phyloP scores from a whole-genome alignment of 129 eudicot species.

The Sambucus nigra region DNA sequence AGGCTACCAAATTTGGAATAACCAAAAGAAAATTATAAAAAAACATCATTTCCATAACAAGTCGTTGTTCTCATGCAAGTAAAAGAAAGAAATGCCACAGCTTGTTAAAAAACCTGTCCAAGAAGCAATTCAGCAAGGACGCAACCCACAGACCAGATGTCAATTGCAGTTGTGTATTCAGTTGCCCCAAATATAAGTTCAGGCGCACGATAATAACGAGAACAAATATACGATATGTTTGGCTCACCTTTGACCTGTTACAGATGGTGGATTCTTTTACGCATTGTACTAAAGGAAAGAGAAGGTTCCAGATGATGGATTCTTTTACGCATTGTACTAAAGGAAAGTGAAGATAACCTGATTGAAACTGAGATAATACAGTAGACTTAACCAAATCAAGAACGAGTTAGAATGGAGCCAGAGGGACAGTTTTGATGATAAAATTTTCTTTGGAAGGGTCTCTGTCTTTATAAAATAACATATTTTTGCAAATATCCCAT shows the following conservation, averaged over 20 bases:
- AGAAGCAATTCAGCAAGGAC: constrained; percentile 71
- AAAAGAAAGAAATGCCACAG: constrained; percentile 3
- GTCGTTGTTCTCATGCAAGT: not conserved
- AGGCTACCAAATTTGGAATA: constrained; percentile 32
- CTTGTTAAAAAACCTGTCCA: constrained; percentile 44
- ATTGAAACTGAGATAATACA: no score
- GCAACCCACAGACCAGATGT: constrained; percentile 72
- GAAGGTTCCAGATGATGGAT: constrained; percentile 6
- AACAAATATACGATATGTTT: constrained; percentile 60
- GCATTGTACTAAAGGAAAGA: not conserved
- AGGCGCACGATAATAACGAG: constrained; percentile 65
- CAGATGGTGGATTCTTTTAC: not conserved
- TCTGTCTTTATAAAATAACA: no score
- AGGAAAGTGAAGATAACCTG: not conserved
- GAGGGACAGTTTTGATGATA: no score
- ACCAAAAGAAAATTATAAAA: constrained; percentile 7
- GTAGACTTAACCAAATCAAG: no score
- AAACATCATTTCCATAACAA: not conserved
- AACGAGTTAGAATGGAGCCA: no score
- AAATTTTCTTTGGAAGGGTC: no score
- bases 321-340: not conserved
- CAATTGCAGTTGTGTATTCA: constrained; percentile 64
- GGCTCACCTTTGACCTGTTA: constrained; percentile 69
- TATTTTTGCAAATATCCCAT: no score
- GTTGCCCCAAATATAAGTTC: constrained; percentile 76